Percentiles rank a stretch among this genome's conserved stretches.
These are phyloP conservation scores for Pestalotiopsis sp. DNA, from an alignment of 2,329 filamentous ascomycete species.

Conservation along the genomic window DNA sequence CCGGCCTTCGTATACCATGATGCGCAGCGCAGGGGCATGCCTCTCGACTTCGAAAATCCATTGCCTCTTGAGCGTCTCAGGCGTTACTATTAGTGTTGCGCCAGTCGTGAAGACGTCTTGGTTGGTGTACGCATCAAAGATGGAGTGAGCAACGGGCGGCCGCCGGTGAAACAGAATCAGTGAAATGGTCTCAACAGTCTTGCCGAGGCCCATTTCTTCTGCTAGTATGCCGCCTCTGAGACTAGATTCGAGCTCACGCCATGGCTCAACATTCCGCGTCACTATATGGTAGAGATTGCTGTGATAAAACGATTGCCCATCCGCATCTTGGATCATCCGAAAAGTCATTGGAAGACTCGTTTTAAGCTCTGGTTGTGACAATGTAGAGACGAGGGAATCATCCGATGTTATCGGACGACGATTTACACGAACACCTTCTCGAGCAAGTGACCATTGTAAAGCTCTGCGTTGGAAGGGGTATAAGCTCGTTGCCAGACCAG, in stretches of 20 bases:
- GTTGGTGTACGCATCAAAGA: slow-evolving; percentile 41
- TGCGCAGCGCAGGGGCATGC: slow-evolving; percentile 59
- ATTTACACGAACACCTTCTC: slow-evolving; percentile 60
- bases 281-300: slow-evolving; percentile 67
- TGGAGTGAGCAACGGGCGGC: slow-evolving; percentile 19
- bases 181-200: slow-evolving; percentile 76
- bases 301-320: slow-evolving; percentile 37
- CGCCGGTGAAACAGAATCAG: slow-evolving; percentile 68
- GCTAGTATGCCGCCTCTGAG: slow-evolving; percentile 68
- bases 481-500: slow-evolving; percentile 51
- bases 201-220: slow-evolving; percentile 84
- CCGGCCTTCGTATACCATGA: slow-evolving; percentile 60
- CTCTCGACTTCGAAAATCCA: slow-evolving; percentile 63
- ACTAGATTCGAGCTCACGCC: slow-evolving; percentile 41
- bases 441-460: slow-evolving; percentile 69
- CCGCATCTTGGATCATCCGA: slow-evolving; percentile 41
- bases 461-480: slow-evolving; percentile 76
- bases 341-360: slow-evolving; percentile 46
- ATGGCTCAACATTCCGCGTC: slow-evolving; percentile 49
- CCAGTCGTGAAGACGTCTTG: slow-evolving; percentile 49
- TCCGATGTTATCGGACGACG: not conserved
- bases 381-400: slow-evolving; percentile 12
- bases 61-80: slow-evolving; percentile 58
- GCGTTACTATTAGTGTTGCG: slow-evolving; percentile 65
- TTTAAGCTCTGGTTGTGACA: slow-evolving; percentile 27